Evolutionary conservation across 805 yeast genomes (phyloP).

Genomic region (Komagataella kurtzmanii): DNA sequence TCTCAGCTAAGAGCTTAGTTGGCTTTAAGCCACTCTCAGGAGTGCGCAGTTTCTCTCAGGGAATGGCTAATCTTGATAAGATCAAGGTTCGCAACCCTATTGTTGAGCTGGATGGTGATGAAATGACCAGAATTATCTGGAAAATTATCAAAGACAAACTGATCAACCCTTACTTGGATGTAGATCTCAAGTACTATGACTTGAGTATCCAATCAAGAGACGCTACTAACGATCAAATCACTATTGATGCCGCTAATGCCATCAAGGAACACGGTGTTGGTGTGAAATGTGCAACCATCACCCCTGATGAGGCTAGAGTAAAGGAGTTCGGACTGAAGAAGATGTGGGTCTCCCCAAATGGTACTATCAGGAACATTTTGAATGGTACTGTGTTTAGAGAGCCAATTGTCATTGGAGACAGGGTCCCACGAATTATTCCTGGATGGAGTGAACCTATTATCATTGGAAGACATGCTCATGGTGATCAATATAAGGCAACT

Average conservation of each 20-base stretch:
- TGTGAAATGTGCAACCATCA: constrained; percentile 75
- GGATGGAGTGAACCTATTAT: constrained; percentile 76
- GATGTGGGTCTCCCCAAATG: constrained; percentile 83
- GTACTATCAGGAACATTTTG: constrained; percentile 68
- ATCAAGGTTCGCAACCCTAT: constrained; percentile 61
- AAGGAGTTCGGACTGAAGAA: constrained; percentile 59
- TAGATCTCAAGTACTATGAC: constrained; percentile 68
- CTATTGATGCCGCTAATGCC: constrained; percentile 70
- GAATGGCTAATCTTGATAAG: constrained; percentile 25
- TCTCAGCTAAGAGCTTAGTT: not conserved
- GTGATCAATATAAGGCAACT: constrained; percentile 76
- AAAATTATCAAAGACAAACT: constrained; percentile 54
- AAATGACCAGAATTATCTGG: constrained; percentile 83
- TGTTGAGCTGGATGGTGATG: constrained; percentile 78
- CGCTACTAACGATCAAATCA: constrained; percentile 56
- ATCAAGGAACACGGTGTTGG: constrained; percentile 67
- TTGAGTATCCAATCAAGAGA: constrained; percentile 59
- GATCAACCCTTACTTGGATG: constrained; percentile 55
- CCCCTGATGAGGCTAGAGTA: constrained; percentile 74
- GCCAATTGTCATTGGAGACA: constrained; percentile 60
- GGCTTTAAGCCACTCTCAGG: not conserved
- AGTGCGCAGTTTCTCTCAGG: constrained; percentile 8
- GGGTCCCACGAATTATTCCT: constrained; percentile 65
- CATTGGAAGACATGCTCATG: constrained; percentile 79
- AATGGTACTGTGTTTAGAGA: constrained; percentile 82